Conservation (phyloP, 305 asterid genomes). For the Ajuga reptans region DNA sequence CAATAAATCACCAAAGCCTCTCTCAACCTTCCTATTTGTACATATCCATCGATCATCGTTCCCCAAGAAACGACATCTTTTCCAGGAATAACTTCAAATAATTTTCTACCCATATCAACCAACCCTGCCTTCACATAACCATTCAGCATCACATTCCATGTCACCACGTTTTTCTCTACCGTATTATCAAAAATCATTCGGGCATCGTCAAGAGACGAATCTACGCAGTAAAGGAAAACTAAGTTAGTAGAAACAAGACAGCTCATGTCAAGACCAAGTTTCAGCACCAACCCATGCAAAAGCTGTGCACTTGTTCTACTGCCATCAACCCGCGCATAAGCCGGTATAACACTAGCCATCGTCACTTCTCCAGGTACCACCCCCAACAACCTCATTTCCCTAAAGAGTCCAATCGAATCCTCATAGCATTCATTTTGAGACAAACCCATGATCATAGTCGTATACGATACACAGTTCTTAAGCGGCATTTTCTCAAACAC, state of each 20-base stretch:
- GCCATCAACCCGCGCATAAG: slow-evolving; percentile 42
- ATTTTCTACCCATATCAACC: slow-evolving; percentile 40
- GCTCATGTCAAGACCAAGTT: slow-evolving; percentile 46
- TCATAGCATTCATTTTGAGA: slow-evolving; percentile 42
- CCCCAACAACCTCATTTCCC: slow-evolving; percentile 57
- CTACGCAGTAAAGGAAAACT: slow-evolving; percentile 47
- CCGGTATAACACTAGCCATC: slow-evolving; percentile 61
- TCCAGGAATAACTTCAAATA: slow-evolving; percentile 49
- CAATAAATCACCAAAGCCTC: slow-evolving; percentile 53
- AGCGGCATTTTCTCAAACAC: slow-evolving; percentile 73
- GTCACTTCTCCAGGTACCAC: slow-evolving; percentile 68
- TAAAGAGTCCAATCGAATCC: slow-evolving; percentile 46
- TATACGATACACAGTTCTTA: slow-evolving; percentile 54
- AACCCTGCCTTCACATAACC: slow-evolving; percentile 71
- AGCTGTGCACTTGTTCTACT: slow-evolving; percentile 30
- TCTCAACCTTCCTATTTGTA: slow-evolving; percentile 46
- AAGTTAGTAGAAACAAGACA: slow-evolving; percentile 66
- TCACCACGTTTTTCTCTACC: slow-evolving; percentile 55
- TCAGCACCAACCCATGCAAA: slow-evolving; percentile 68
- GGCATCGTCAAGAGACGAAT: slow-evolving; percentile 44
- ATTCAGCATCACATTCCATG: slow-evolving; percentile 90
- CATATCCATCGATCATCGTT: slow-evolving; percentile 62
- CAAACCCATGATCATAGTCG: slow-evolving; percentile 75
- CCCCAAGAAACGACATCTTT: slow-evolving; percentile 95
- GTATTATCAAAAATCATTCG: slow-evolving; percentile 43